A percentile compares a stretch with the other conserved stretches of the same genome.
These are phyloP conservation scores for Microthlaspi erraticum DNA, from an alignment of 345 rosid species.

Conservation along the genomic window DNA sequence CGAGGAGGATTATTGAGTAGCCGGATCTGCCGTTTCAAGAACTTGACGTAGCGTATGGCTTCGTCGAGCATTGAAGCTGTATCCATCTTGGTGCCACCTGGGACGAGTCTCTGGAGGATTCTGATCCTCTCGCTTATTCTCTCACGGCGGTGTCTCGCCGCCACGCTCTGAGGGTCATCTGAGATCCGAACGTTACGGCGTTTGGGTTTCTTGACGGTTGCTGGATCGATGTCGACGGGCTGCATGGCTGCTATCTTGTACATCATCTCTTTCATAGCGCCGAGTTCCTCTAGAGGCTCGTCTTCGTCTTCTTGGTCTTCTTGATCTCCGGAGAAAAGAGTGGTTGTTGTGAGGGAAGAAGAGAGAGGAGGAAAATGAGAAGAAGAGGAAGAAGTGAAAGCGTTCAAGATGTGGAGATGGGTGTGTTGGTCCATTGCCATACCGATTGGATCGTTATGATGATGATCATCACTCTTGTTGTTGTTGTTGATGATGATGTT, in stretches of 20 bases:
- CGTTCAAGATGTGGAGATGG: slow-evolving; percentile 43
- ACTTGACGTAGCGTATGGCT: slow-evolving; percentile 90
- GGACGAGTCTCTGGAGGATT: slow-evolving; percentile 88
- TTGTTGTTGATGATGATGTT: slow-evolving; percentile 20
- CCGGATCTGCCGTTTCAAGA: slow-evolving; percentile 88
- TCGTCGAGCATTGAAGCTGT: slow-evolving; percentile 97
- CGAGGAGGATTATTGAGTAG: slow-evolving; percentile 46
- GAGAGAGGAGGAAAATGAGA: slow-evolving; percentile 46
- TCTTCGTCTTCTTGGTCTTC: slow-evolving; percentile 52
- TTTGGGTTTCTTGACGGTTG: slow-evolving; percentile 74
- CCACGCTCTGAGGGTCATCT: slow-evolving; percentile 95
- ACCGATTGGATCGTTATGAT: slow-evolving; percentile 43
- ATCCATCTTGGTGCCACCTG: slow-evolving; percentile 96
- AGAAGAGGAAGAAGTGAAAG: slow-evolving; percentile 43
- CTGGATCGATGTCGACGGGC: slow-evolving; percentile 91
- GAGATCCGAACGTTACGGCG: slow-evolving; percentile 89
- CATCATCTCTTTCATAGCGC: slow-evolving; percentile 98
- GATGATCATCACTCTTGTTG: slow-evolving; percentile 13
- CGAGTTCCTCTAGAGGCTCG: slow-evolving; percentile 75
- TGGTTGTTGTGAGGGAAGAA: slow-evolving; percentile 37
- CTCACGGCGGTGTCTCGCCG: slow-evolving; percentile 90
- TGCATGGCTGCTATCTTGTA: slow-evolving; percentile 96
- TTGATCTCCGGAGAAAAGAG: slow-evolving; percentile 32
- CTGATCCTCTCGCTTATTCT: slow-evolving; percentile 93
- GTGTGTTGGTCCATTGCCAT: slow-evolving; percentile 54